Percentiles rank a stretch among this genome's conserved stretches.
Evolutionary conservation across 345 rosid species (phyloP).

Genomic region (Lepidium africanum): DNA sequence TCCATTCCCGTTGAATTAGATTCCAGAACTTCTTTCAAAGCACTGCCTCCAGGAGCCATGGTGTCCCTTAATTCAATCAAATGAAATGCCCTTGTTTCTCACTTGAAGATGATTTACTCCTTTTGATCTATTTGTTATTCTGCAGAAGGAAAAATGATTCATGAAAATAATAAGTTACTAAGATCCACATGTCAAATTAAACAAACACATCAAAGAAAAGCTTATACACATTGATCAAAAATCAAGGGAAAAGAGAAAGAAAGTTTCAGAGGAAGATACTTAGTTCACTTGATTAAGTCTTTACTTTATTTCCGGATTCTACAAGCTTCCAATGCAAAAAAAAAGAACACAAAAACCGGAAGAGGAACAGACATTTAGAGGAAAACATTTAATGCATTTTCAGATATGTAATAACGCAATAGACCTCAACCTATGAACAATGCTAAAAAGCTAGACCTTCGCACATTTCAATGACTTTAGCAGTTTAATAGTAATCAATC

Average conservation of each 20-base stretch:
- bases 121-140: slow-evolving; percentile 3
- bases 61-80: neutral
- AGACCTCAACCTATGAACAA: slow-evolving; percentile 19
- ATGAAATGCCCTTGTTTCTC: neutral
- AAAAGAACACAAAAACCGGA: neutral
- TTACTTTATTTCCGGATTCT: neutral
- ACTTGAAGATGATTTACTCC: neutral
- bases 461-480: slow-evolving; percentile 6
- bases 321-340: slow-evolving; percentile 3
- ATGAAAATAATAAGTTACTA: neutral
- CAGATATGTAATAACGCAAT: slow-evolving; percentile 3
- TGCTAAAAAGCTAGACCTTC: slow-evolving; percentile 14
- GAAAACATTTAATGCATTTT: slow-evolving; percentile 19
- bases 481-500: slow-evolving; percentile 11
- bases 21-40: slow-evolving; percentile 52
- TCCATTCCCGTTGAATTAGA: slow-evolving; percentile 40
- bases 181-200: neutral
- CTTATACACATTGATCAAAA: neutral
- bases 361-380: neutral
- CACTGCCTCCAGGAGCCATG: slow-evolving; percentile 65
- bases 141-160: neutral
- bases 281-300: slow-evolving; percentile 11
- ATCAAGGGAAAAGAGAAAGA: neutral
- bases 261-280: neutral
- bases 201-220: neutral